These are phyloP conservation scores for Schoenoplectus triqueter DNA, from an alignment of 202 grass and related monocot species.

Conservation along the genomic window DNA sequence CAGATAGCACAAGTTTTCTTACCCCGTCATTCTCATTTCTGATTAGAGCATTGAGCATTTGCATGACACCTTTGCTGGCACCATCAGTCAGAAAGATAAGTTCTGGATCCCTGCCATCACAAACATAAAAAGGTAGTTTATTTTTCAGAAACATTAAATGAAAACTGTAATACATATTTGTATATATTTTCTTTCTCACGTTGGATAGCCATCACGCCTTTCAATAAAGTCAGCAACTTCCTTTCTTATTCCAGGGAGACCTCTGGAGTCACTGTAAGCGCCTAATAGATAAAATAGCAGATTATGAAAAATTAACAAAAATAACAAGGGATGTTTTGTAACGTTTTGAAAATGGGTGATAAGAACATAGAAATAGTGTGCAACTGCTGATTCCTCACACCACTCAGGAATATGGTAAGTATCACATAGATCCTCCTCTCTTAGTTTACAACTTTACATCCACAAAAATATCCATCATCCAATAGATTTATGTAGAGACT, in stretches of 20 bases:
- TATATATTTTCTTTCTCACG: slow-evolving; percentile 46
- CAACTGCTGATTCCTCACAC: neutral
- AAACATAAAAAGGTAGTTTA: neutral
- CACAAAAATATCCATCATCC: neutral
- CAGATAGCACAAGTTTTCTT: slow-evolving; percentile 16
- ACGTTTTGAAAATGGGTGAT: neutral
- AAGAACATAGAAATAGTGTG: neutral
- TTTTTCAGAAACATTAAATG: slow-evolving; percentile 25
- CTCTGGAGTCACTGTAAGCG: slow-evolving; percentile 99
- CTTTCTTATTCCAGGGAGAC: slow-evolving; percentile 88
- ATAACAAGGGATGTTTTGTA: neutral
- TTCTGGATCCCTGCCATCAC: slow-evolving; percentile 82
- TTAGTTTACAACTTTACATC: neutral
- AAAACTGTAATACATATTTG: neutral
- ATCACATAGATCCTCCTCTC: neutral
- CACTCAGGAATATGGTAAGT: neutral
- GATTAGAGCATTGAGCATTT: slow-evolving; percentile 84
- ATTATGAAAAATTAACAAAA: neutral
- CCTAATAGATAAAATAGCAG: slow-evolving; percentile 47
- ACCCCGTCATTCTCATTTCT: slow-evolving; percentile 89
- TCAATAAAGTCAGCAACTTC: slow-evolving; percentile 93
- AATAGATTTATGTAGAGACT: neutral
- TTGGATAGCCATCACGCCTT: slow-evolving; percentile 94
- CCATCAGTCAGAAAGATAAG: slow-evolving; percentile 94
- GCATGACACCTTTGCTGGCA: slow-evolving; percentile 98